Conservation (phyloP, 805 yeast genomes). For the Ogataea pini region DNA sequence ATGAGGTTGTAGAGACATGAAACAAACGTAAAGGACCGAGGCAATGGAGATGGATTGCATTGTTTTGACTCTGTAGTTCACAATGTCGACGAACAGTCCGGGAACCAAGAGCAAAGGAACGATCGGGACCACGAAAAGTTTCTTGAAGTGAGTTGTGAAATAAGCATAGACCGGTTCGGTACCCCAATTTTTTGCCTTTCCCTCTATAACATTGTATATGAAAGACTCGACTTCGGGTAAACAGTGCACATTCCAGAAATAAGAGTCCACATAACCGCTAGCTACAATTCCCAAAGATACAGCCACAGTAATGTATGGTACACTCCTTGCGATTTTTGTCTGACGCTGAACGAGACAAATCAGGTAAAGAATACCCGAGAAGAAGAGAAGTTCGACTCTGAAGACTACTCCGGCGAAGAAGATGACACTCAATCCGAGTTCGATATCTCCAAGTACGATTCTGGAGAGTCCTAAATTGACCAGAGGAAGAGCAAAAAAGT, state of each 20-base stretch:
- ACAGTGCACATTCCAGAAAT: conserved; percentile 65
- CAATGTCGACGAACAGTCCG: conserved; percentile 34
- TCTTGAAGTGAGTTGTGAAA: conserved; percentile 53
- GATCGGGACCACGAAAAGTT: conserved; percentile 47
- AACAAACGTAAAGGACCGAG: conserved; percentile 52
- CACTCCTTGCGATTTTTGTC: conserved; percentile 41
- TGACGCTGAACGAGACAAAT: conserved; percentile 50
- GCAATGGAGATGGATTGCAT: conserved; percentile 52
- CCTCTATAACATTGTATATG: conserved; percentile 71
- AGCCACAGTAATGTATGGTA: conserved; percentile 50
- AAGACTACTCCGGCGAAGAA: conserved; percentile 68
- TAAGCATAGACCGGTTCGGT: conserved; percentile 73
- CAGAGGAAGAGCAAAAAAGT: conserved; percentile 77
- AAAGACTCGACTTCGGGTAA: conserved; percentile 75
- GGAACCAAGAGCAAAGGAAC: conserved; percentile 39
- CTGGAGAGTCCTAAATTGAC: conserved; percentile 56
- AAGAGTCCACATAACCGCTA: conserved; percentile 62
- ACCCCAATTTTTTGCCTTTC: conserved; percentile 82
- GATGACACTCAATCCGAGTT: conserved; percentile 51
- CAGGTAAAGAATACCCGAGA: conserved; percentile 51
- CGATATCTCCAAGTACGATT: conserved; percentile 49
- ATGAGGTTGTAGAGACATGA: conserved; percentile 82
- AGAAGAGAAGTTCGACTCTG: conserved; percentile 66
- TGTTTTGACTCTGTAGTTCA: conserved; percentile 31
- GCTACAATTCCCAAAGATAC: conserved; percentile 48